Base-by-base conservation (phyloP, 352 stramenopile genomes). In the Pythium phragmitis region DNA sequence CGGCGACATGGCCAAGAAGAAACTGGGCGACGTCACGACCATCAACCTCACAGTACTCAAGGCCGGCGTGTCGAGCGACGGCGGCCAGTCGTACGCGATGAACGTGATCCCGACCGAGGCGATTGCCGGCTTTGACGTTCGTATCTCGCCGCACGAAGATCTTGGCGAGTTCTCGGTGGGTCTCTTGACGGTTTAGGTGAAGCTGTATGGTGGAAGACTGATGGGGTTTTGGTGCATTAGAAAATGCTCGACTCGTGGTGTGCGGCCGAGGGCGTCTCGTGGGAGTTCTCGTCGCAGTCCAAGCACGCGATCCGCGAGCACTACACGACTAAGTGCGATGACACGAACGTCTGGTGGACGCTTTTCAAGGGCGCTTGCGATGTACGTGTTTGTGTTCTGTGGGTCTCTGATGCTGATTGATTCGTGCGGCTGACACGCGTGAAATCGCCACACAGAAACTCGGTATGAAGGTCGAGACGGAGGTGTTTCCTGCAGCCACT, bases 401-500 rank as follows among this genome's bases (percentile, higher is more conserved):
- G 7, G 45, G 11, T 46, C 13, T 30, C 3, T 30, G 26, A 30
- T 30, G 26, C 26, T 30, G 26, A 30, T 30, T 30, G 26, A 30
- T 5, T 30, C 26, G 3, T 30, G 26, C 4, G 26, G 26, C 28
- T 42, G 23, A 23, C 34, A 3, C 17, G 33, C 34, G 8, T n/a
- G 9, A 17, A 57, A 13, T 47, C 30, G 6, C 9, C 7, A 59
- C 26, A 43, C 46, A 88, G 77, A 71, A 83, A 62, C 46, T 87
- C 9, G 85, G 81, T 23, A 70, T 89, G 49, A 57, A 68, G n/a
- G 52, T 96, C 19, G 82, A 91, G 51, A 87, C 94, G 0, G 88
- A 98, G 61, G 88, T 99, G 21, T 99, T 99, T 74, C 94, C 95
- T 23, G 96, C 92, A 8, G 93, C 88, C 3, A 99, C 96, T 7